Percentiles rank a stretch among this genome's conserved stretches.
These are phyloP conservation scores for Beauveria asiatica DNA, from an alignment of 2,329 filamentous ascomycete species.

Conservation along the genomic window DNA sequence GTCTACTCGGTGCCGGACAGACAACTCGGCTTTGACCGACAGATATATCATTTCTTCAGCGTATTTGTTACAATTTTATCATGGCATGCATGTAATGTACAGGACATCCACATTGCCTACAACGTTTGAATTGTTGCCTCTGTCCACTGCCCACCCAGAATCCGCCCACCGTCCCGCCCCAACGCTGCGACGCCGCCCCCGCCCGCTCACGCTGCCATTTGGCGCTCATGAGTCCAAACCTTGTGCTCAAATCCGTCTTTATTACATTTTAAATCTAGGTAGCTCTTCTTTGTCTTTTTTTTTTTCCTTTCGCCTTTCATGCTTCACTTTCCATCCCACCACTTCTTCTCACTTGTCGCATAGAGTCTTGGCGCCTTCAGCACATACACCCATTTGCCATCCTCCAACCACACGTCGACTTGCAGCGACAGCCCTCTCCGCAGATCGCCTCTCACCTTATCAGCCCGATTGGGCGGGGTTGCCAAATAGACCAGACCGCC, in stretches of 20 bases:
- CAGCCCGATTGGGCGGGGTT: slow-evolving; percentile 9
- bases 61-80: too few species aligned
- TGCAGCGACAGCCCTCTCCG: not conserved
- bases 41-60: too few species aligned
- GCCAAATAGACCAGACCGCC: slow-evolving; percentile 7
- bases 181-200: not conserved
- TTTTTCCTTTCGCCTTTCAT: not conserved
- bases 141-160: not conserved
- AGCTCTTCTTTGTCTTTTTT: not conserved
- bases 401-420: not conserved
- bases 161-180: not conserved
- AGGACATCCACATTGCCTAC: not conserved
- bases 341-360: not conserved
- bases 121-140: not conserved
- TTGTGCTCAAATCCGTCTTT: not conserved
- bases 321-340: not conserved
- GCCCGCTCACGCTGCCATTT: slow-evolving; percentile 3
- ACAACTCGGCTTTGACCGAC: too few species aligned
- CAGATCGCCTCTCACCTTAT: slow-evolving; percentile 5
- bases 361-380: not conserved
- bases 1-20: not conserved
- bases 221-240: not conserved
- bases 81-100: too few species aligned
- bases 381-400: not conserved
- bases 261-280: not conserved